These are phyloP conservation scores for Ballota nigra DNA, from an alignment of 257 asterid species.

Conservation along the genomic window DNA sequence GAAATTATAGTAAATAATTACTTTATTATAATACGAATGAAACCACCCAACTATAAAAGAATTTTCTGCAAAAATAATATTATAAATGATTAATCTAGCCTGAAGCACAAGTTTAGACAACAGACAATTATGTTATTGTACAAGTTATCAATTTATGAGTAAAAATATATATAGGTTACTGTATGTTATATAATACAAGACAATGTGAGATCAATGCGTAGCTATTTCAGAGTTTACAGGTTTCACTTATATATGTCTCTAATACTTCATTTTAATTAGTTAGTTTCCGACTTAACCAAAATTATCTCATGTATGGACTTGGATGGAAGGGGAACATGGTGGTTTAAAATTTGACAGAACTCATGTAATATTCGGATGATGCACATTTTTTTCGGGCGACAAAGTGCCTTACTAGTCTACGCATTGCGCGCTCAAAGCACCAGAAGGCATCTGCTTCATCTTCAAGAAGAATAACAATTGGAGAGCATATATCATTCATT, in stretches of 20 bases:
- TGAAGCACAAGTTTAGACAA: neutral
- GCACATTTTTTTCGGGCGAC: neutral
- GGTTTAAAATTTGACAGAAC: neutral
- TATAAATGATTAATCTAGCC: neutral
- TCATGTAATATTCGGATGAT: neutral
- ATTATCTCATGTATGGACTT: neutral
- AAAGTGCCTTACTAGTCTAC: slow-evolving; percentile 66
- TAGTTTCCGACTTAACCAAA: neutral
- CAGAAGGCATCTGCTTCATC: slow-evolving; percentile 97
- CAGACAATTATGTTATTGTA: neutral
- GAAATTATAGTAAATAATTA: neutral
- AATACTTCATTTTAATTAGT: neutral
- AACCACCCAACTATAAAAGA: neutral
- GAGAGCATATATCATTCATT: slow-evolving; percentile 99
- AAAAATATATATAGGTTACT: neutral
- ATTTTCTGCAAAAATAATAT: neutral
- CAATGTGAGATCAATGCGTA: neutral
- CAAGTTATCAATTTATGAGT: neutral
- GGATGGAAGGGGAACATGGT: neutral
- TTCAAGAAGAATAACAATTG: slow-evolving; percentile 79
- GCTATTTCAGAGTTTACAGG: neutral
- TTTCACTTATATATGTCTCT: neutral
- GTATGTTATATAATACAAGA: neutral
- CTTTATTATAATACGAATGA: neutral
- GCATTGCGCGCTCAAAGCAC: slow-evolving; percentile 98